phyloP scores from a whole-genome alignment of 306 rosid species.

The Trichosanthes truncata region DNA sequence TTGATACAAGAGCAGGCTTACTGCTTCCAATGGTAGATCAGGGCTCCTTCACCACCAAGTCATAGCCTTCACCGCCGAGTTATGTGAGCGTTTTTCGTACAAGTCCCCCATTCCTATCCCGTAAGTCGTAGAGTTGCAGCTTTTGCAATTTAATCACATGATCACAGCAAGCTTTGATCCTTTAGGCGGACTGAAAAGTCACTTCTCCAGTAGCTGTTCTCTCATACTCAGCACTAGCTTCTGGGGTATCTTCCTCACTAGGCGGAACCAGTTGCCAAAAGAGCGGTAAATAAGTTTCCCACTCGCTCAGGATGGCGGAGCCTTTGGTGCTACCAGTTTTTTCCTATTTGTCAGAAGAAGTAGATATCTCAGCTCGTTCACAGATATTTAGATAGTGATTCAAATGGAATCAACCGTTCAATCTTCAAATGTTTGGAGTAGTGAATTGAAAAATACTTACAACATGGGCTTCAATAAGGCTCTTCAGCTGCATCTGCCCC shows the following conservation, averaged over 20 bases:
- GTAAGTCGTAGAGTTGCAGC: not conserved
- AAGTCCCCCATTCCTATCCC: not conserved
- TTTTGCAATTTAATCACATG: not conserved
- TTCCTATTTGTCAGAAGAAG: constrained; percentile 45
- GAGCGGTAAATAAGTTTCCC: constrained; percentile 73
- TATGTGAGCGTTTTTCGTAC: not conserved
- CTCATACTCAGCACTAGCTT: constrained; percentile 66
- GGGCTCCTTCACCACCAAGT: not conserved
- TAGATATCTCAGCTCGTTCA: not conserved
- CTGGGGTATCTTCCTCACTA: constrained; percentile 97
- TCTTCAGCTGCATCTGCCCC: constrained; percentile 93
- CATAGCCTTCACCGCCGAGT: not conserved
- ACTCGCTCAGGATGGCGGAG: constrained; percentile 60
- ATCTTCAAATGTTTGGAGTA: not conserved
- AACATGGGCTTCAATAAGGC: constrained; percentile 89
- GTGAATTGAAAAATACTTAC: constrained; percentile 41
- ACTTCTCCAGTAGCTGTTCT: constrained; percentile 48
- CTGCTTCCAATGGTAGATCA: not conserved
- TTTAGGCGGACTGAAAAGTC: constrained; percentile 72
- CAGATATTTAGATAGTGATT: not conserved
- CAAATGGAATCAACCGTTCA: not conserved
- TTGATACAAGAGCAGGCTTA: not conserved
- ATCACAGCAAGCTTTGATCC: not conserved
- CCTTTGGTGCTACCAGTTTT: constrained; percentile 91
- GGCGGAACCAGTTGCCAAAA: constrained; percentile 99